Evolutionary conservation across 2,329 filamentous ascomycete genomes (phyloP), one percentile per base, ranked within the genome.

Genomic region (Coniochaeta pulveracea): DNA sequence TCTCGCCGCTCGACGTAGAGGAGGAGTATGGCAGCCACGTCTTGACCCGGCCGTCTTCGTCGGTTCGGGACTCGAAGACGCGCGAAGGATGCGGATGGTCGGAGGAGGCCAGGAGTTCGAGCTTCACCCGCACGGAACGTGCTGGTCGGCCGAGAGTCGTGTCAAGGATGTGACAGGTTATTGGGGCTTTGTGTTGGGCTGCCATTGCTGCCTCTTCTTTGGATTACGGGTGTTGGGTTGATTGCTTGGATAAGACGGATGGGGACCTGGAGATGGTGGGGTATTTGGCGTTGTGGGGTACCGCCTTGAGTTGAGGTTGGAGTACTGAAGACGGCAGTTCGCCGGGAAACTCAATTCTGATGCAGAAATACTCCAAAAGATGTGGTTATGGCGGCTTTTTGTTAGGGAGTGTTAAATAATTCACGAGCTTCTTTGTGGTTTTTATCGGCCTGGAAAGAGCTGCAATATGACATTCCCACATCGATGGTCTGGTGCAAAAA

Each of bases 121-220:
- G 72, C 35, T 69, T 74, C 37, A 88, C 81, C 42, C 67, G 66
- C 47, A 91, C 72, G 40, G 65, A 63, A 36, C 66, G 57, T 11
- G 74, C 84, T 15, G 84, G 84, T 37, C 68, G 69, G 49, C 84
- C 84, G 40, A 70, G 61, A n/a, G 76, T 72, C 9, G 83, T 89
- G 65, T 91, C 82, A 54, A 91, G 82, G 56, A 88, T 73, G 64
- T 91, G 84, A 64, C 83, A 89, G 55, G 84, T 89, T 49, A 91
- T 89, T 50, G 73, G 74, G 50, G 76, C 73, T 49, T 71, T 75
- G 38, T 48, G 31, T 25, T 35, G 34, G 12, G 33, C n/a, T n/a
- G n/a, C 33, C 32, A 40, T 34, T 26, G 37, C 31, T 22, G 40
- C 33, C 41, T n/a, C 19, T 21, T 41, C 46, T 33, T 35, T 43